Base-by-base conservation (phyloP, 306 rosid genomes). In the Nissolia schottii region DNA sequence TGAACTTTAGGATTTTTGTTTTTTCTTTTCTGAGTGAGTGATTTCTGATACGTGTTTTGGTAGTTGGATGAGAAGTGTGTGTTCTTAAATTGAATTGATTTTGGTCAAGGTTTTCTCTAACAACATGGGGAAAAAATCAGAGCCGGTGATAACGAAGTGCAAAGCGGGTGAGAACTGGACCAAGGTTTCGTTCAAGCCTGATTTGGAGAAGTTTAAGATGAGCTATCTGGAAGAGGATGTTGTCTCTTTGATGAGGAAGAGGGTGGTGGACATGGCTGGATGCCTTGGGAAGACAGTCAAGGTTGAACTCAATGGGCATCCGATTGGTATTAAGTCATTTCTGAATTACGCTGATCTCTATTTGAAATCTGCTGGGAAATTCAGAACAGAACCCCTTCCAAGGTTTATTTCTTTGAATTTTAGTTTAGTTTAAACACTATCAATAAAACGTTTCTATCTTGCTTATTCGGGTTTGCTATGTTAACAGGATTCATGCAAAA, bases 211-310 rank as follows among this genome's bases (percentile, higher is more conserved):
- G 76, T 94, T 94, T 49, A 77, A 86, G 67, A 94, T 91, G 99
- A 67, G 82, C 10, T 85, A 91, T 76, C 89, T 94, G 32, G 99
- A 94, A 68, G 96, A 94, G 4, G 99, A 94, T n/a, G 99, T 89
- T 25, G 97, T 94, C 49, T 95, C 96, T 15, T 75, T 94, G 67
- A 94, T 94, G 99, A 89, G 87, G 57, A 94, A 94, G 82, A 67
- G 99, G 66, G 99, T 94, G 4, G 5, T 94, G 64, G 99, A 94
- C 78, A 32, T 94, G 87, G 99, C 99, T 6, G 99, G 99, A 2
- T 94, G 97, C 74, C 92, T 94, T 24, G 99, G 99, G 50, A 91
- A 89, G 73, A 53, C 88, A 1, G 99, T 94, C 46, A 94, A 91
- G 79, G 99, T 94, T 25, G 99, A 94, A 74, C 84, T 94, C 27